Evolutionary conservation across 2,329 filamentous ascomycete species (phyloP).

Genomic region (Aspergillus nomiae): DNA sequence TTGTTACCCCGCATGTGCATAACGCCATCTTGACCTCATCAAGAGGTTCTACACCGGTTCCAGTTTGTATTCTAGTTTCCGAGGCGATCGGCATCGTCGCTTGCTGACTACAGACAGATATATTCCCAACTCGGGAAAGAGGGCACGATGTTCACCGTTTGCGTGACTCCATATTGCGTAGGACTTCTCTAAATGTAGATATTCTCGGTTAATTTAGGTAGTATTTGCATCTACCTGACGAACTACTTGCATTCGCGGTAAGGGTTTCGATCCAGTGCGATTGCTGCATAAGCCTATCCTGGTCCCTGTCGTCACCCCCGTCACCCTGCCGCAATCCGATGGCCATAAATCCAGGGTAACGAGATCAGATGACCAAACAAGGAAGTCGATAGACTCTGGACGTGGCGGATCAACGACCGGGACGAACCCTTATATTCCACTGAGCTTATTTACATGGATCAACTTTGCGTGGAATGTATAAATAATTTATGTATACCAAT

Average conservation of each 20-base stretch:
- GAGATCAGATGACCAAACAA: not conserved
- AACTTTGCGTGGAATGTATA: too few species aligned
- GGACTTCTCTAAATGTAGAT: not conserved
- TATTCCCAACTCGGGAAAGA: not conserved
- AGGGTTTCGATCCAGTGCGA: not conserved
- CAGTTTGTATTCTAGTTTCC: not conserved
- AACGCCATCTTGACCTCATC: constrained; percentile 13
- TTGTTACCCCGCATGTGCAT: constrained; percentile 10
- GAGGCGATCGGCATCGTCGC: not conserved
- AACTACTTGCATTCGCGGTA: not conserved
- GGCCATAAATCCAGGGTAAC: not conserved
- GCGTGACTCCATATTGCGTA: not conserved
- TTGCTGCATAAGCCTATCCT: not conserved
- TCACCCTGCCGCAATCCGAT: not conserved
- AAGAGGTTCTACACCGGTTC: not conserved
- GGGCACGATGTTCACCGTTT: not conserved
- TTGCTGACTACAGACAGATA: not conserved
- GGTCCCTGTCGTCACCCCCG: not conserved
- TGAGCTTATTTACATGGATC: too few species aligned
- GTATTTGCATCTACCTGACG: not conserved
- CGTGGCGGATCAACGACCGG: not conserved
- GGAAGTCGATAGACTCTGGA: not conserved
- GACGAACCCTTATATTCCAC: too few species aligned
- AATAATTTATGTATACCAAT: too few species aligned
- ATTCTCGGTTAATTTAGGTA: not conserved